phyloP scores from a whole-genome alignment of 2,329 filamentous ascomycete species.

The Pseudogymnoascus sp. region DNA sequence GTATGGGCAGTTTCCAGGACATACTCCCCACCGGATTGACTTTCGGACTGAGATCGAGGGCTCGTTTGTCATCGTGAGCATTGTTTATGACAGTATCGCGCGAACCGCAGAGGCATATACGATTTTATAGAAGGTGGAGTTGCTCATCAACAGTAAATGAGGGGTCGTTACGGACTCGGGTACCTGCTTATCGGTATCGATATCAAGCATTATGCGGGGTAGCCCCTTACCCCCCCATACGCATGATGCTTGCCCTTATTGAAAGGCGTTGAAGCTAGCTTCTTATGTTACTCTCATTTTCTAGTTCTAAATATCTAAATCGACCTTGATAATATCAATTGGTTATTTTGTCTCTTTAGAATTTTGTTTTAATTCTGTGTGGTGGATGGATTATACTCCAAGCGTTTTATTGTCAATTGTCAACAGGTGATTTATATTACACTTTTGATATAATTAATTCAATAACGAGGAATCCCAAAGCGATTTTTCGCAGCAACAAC shows the following conservation, averaged over 20 bases:
- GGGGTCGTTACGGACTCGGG: not conserved
- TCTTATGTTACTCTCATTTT: not conserved
- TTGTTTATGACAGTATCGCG: not conserved
- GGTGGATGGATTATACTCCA: not conserved
- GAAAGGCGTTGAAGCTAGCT: not conserved
- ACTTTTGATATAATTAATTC: not conserved
- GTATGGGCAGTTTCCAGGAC: not conserved
- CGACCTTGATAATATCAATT: not conserved
- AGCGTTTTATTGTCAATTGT: not conserved
- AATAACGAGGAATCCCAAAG: not conserved
- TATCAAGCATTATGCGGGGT: constrained; percentile 1
- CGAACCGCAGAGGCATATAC: not conserved
- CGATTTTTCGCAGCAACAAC: not conserved
- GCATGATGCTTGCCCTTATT: not conserved
- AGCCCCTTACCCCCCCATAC: not conserved
- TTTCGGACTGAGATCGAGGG: constrained; percentile 12
- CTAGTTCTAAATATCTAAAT: not conserved
- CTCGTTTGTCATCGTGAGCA: not conserved
- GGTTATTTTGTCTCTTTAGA: not conserved
- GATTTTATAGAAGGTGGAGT: not conserved
- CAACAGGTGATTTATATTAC: not conserved
- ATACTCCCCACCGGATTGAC: constrained; percentile 11
- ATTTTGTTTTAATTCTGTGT: not conserved
- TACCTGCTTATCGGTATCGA: not conserved
- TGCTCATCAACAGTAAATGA: not conserved